phyloP scores from a whole-genome alignment of 164 flowering plant genomes.

The Macadamia tetraphylla region DNA sequence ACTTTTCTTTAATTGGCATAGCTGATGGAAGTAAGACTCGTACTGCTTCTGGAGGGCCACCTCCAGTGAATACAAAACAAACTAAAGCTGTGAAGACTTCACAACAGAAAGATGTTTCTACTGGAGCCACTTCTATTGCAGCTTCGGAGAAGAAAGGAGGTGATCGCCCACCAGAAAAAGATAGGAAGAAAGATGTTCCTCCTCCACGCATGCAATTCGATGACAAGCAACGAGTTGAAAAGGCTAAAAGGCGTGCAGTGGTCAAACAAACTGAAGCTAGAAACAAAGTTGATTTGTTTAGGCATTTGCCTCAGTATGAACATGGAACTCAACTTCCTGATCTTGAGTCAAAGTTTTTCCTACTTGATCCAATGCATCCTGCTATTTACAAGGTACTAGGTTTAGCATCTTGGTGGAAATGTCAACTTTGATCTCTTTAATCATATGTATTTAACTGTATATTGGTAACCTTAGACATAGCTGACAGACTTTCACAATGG shows the following conservation, averaged over 20 bases:
- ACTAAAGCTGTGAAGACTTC: constrained; percentile 2
- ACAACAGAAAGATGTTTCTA: constrained; percentile 25
- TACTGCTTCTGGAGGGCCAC: not conserved
- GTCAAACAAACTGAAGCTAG: constrained; percentile 45
- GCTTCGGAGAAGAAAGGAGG: no score
- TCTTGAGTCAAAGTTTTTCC: no score
- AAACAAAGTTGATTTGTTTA: constrained; percentile 52
- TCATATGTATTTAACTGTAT: no score
- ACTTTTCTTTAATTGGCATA: no score
- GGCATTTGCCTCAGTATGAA: no score
- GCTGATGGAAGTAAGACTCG: no score
- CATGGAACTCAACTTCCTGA: no score
- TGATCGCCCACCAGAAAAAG: constrained; percentile 31
- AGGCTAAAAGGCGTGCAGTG: no score
- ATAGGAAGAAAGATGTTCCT: constrained; percentile 47
- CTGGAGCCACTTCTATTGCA: constrained; percentile 19
- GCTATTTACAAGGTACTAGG: constrained; percentile 57
- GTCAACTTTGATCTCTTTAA: no score
- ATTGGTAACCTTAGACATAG: no score
- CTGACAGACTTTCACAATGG: no score
- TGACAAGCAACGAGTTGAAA: constrained; percentile 34
- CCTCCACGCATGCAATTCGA: constrained; percentile 11
- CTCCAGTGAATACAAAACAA: constrained; percentile 3
- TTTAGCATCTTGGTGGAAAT: no score
- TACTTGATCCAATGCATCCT: constrained; percentile 59